Evolutionary conservation across 306 rosid species (phyloP).

Genomic region (Fragaria vesca): DNA sequence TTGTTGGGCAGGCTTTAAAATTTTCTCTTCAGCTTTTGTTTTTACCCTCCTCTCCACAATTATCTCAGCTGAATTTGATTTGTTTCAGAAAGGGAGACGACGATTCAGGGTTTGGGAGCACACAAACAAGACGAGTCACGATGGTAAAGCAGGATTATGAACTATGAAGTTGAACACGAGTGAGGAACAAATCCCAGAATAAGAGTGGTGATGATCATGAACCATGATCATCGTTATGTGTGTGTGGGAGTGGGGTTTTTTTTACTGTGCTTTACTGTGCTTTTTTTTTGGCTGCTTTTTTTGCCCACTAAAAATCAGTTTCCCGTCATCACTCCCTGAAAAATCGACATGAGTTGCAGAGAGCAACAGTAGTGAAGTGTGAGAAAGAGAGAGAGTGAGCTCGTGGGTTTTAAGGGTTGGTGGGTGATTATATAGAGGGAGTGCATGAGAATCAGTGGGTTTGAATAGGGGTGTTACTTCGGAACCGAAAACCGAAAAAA

Average conservation of each 20-base stretch:
- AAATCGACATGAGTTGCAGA: constrained; percentile 41
- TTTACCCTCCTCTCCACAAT: neutral
- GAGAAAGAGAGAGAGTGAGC: constrained; percentile 23
- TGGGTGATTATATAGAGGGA: constrained; percentile 41
- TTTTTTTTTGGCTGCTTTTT: constrained; percentile 10
- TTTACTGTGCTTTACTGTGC: constrained; percentile 7
- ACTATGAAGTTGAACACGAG: neutral
- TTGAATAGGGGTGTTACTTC: no score
- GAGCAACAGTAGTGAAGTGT: constrained; percentile 16
- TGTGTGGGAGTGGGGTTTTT: constrained; percentile 25
- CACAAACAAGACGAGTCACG: constrained; percentile 5
- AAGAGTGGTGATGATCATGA: neutral
- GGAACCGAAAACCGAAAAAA: no score
- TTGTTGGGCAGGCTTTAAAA: constrained; percentile 34
- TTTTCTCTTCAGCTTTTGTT: constrained; percentile 9
- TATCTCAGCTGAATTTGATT: constrained; percentile 22
- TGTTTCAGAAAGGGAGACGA: neutral
- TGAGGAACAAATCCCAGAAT: constrained; percentile 6
- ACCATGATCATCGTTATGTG: neutral
- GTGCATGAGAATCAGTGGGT: constrained; percentile 49
- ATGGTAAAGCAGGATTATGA: constrained; percentile 22
- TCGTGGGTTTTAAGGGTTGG: constrained; percentile 30
- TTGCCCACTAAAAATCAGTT: constrained; percentile 42
- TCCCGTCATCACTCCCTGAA: constrained; percentile 40
- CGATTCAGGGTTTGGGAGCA: constrained; percentile 4